A percentile compares a stretch with the other conserved stretches of the same genome.
These are phyloP conservation scores for Pseudopyrenochaeta lycopersici DNA, from an alignment of 2,329 filamentous ascomycete species.

Conservation along the genomic window DNA sequence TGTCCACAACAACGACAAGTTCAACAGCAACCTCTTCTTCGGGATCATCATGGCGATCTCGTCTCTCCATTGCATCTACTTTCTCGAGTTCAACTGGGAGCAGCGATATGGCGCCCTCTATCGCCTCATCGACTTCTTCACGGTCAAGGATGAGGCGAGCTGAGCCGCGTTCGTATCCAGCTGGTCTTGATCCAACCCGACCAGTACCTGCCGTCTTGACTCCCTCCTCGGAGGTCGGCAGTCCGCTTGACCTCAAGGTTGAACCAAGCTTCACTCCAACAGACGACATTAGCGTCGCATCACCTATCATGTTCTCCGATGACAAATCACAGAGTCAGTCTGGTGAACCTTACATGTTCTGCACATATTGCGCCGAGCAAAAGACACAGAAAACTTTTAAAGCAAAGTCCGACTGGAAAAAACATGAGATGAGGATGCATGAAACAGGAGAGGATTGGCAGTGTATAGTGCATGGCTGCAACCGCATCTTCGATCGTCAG, in stretches of 20 bases:
- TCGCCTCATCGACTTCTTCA: conserved; percentile 42
- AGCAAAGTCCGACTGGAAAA: conserved; percentile 52
- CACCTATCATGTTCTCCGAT: conserved; percentile 28
- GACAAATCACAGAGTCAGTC: conserved; percentile 32
- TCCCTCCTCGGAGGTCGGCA: conserved; percentile 41
- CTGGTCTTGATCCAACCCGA: conserved; percentile 43
- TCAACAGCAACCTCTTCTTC: conserved; percentile 42
- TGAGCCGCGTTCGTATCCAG: conserved; percentile 47
- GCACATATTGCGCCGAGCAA: conserved; percentile 48
- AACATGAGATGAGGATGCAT: conserved; percentile 51
- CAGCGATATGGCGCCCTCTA: conserved; percentile 40
- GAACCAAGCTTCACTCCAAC: conserved; percentile 43
- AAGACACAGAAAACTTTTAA: conserved; percentile 49
- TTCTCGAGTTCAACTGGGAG: conserved; percentile 40
- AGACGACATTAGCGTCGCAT: conserved; percentile 43
- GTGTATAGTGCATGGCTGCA: conserved; percentile 45
- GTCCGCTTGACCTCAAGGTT: conserved; percentile 39
- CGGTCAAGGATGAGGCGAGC: conserved; percentile 38
- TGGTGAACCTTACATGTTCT: conserved; percentile 49
- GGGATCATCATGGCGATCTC: conserved; percentile 43
- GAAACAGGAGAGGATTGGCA: conserved; percentile 51
- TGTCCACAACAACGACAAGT: conserved; percentile 39
- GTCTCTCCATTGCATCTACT: conserved; percentile 44
- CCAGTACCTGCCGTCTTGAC: conserved; percentile 41
- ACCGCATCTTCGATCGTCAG: conserved; percentile 47